Evolutionary conservation across 148 eudicot genomes (phyloP), one percentile per base, ranked within the genome.

Genomic region (Dianthus caryophyllus): DNA sequence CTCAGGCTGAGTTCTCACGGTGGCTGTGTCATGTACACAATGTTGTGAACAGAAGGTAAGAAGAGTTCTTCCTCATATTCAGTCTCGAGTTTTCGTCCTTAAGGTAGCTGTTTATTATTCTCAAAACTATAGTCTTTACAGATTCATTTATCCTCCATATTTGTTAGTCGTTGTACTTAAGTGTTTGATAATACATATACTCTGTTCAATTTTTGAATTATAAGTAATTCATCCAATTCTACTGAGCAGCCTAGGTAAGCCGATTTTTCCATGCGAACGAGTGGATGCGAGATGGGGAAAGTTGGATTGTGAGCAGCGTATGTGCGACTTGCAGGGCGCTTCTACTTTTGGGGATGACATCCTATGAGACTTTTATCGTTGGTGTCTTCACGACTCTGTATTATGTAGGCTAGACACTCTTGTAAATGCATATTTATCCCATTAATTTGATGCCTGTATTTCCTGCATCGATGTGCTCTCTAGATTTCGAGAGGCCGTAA

Each of bases 271-370:
- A 13, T 87, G 97, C 39, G 93, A 92, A 61, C 84, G 94, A 64
- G 93, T 92, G 17, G 96, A 89, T 75, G 97, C 94, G 9, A 77
- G 96, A 71, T 92, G 97, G 96, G 97, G 96, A 54, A 92, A 89
- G 77, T 74, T 92, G 67, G 96, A 89, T 16, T 92, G 97, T 38
- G 96, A 84, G 82, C 78, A 89, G 67, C 85, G 94, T 25, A 70
- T 80, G n/a, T 92, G 96, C 69, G 96, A 89, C 71, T 76, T 92
- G 61, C 96, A 84, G 69, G 97, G 96, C 72, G 52, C 64, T 65
- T 65, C 71, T 30, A 39, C 53, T 55, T 81, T 83, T 68, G 84
- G 76, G 18, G 71, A 65, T 22, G 77, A 72, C 46, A 51, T 47
- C 47, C 49, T 1, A 17, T 72, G 72, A 68, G 50, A 33, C 41